Evolutionary conservation across 2,329 filamentous ascomycete species (phyloP), one percentile per base, ranked within the genome.

Genomic region (Diaporthe australafricana): DNA sequence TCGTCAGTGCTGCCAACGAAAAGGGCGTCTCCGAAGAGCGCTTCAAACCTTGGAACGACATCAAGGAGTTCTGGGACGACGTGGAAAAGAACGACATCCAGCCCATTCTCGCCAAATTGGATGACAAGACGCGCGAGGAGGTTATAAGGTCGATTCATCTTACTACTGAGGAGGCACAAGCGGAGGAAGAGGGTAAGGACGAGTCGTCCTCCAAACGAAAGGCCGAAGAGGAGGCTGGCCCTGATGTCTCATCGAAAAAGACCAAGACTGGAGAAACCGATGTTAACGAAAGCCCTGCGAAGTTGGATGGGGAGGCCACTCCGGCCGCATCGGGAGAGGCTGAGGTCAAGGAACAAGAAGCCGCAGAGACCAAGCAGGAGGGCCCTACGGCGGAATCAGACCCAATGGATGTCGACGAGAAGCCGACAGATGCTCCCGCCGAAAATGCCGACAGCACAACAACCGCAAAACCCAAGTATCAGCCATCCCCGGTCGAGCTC

Each of bases 41-140:
- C 75, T 84, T 88, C 47, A 84, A 87, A 71, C 87, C 93, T 68
- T 92, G 98, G 81, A 90, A 89, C 52, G 96, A 98, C 76, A 92
- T 97, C 14, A 87, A 90, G 70, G 85, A 88, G 22, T 98, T 95
- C 80, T 99, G 96, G 96, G 84, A 90, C 1, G 89, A 93, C 7
- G 90, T 95, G 0, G 94, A 98, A 77, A 91, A 95, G 79, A 91
- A 92, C 74, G 87, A 93, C 52, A 93, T 98, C 78, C 91, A 94
- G 83, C 94, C 90, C 0, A 88, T 92, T 16, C 80, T 92, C 7
- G 88, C 87, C 8, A 82, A 83, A 32, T 81, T 96, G 66, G 90
- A 93, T 50, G 88, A 92, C 4, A 88, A 90, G 55, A 86, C 92
- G 71, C 86, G 88, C 73, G 87, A 87, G 14, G 86, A 88, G 52